These are phyloP conservation scores for Backusella luteola DNA, from an alignment of 192 early-diverging fungal species.

Conservation along the genomic window DNA sequence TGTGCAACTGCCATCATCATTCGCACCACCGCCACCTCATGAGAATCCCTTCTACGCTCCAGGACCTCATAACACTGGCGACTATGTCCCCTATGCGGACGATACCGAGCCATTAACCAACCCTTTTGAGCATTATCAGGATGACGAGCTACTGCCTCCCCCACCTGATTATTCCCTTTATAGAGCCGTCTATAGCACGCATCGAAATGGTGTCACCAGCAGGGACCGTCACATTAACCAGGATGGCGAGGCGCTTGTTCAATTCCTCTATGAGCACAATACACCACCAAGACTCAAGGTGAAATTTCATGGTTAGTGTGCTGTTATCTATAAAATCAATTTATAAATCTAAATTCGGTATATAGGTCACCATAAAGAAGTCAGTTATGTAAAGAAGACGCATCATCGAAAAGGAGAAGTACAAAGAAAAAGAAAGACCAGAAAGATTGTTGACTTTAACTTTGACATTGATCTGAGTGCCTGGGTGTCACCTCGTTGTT, in stretches of 20 bases:
- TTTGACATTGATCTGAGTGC: constrained; percentile 35
- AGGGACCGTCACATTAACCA: constrained; percentile 35
- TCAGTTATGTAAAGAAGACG: constrained; percentile 7
- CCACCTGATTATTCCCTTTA: constrained; percentile 36
- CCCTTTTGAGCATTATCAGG: neutral
- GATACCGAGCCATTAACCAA: neutral
- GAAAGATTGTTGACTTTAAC: constrained; percentile 29
- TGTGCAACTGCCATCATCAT: neutral
- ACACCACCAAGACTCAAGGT: constrained; percentile 22
- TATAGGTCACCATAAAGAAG: constrained; percentile 35
- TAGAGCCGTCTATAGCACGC: constrained; percentile 17
- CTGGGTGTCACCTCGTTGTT: constrained; percentile 31
- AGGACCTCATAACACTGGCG: neutral
- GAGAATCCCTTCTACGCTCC: neutral
- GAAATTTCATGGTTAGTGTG: neutral
- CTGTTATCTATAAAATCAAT: too few species aligned
- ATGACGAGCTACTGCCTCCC: constrained; percentile 14
- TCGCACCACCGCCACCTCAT: neutral
- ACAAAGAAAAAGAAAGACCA: constrained; percentile 19
- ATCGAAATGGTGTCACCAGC: constrained; percentile 24
- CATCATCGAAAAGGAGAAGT: constrained; percentile 14
- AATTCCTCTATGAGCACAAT: constrained; percentile 36
- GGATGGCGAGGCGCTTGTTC: constrained; percentile 35
- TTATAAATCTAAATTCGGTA: too few species aligned
- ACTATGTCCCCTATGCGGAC: neutral